Evolutionary conservation across 179 eudicot species (phyloP).

Genomic region (Amaranthus tricolor): DNA sequence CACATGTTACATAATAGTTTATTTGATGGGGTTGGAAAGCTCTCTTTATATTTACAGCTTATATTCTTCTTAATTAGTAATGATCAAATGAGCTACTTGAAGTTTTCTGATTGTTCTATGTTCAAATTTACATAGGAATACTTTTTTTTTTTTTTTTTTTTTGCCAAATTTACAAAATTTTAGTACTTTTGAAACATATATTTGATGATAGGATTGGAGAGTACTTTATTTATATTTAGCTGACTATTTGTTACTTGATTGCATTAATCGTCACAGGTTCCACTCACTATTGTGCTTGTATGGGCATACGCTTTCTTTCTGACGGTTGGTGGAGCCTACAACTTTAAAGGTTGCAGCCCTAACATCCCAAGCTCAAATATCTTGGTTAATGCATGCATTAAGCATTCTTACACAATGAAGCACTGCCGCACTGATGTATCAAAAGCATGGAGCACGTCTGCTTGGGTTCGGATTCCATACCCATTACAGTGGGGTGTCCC

Average conservation of each 20-base stretch:
- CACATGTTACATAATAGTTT: too few species aligned
- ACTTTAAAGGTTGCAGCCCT: conserved; percentile 73
- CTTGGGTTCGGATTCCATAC: conserved; percentile 87
- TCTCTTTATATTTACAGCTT: too few species aligned
- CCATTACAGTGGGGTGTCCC: conserved; percentile 98
- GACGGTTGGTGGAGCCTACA: conserved; percentile 95
- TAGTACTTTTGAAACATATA: neutral
- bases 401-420: conserved; percentile 89
- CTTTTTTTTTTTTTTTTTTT: too few species aligned
- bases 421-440: conserved; percentile 96
- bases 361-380: conserved; percentile 83
- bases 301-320: conserved; percentile 96
- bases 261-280: conserved; percentile 57
- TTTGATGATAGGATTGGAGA: neutral
- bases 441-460: conserved; percentile 77
- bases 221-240: neutral
- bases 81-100: neutral
- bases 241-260: neutral
- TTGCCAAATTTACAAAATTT: neutral
- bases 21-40: too few species aligned
- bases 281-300: conserved; percentile 67
- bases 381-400: conserved; percentile 62
- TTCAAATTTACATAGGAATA: too few species aligned
- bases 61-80: too few species aligned
- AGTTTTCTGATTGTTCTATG: neutral